Conservation (phyloP, 208 protist genomes). For the Wallacemonas sp. region DNA sequence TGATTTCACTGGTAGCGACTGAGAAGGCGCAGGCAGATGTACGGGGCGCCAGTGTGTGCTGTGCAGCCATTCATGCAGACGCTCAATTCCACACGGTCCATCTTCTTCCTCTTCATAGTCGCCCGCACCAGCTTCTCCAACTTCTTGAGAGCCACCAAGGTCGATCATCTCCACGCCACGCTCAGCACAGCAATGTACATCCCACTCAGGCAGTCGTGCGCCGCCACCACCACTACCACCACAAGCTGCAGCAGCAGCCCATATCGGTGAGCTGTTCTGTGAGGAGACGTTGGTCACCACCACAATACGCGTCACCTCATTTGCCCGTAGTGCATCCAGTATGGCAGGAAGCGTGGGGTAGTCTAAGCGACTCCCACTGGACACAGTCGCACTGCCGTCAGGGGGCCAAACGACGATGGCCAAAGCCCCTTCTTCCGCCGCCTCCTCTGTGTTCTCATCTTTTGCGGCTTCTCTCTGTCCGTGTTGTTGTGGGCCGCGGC, state of each 20-base stretch:
- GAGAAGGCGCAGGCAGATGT: too few relatives aligned
- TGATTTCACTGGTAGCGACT: too few relatives aligned
- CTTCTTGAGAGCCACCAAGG: not conserved
- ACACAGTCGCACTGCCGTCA: not conserved
- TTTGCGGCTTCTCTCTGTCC: not conserved
- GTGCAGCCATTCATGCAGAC: slow-evolving; percentile 57
- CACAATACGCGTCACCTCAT: slow-evolving; percentile 9
- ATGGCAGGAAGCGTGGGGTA: slow-evolving; percentile 34
- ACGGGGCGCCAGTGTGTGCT: slow-evolving; percentile 31
- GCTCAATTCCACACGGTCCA: slow-evolving; percentile 35
- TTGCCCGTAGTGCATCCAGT: slow-evolving; percentile 24
- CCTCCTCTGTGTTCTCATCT: too few relatives aligned
- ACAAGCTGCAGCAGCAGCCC: too few relatives aligned
- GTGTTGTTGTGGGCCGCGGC: not conserved
- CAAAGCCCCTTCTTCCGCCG: too few relatives aligned
- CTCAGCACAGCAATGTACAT: slow-evolving; percentile 35
- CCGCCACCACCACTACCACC: too few relatives aligned
- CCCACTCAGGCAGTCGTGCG: slow-evolving; percentile 32
- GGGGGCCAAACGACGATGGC: slow-evolving; percentile 23
- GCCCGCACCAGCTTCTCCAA: not conserved
- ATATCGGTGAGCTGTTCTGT: not conserved
- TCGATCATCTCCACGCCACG: slow-evolving; percentile 39
- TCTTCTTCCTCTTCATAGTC: slow-evolving; percentile 18
- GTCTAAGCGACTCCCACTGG: not conserved
- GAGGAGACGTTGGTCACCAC: slow-evolving; percentile 10